phyloP scores from a whole-genome alignment of 2,329 filamentous ascomycete species.

The Teratosphaeriaceae sp. region DNA sequence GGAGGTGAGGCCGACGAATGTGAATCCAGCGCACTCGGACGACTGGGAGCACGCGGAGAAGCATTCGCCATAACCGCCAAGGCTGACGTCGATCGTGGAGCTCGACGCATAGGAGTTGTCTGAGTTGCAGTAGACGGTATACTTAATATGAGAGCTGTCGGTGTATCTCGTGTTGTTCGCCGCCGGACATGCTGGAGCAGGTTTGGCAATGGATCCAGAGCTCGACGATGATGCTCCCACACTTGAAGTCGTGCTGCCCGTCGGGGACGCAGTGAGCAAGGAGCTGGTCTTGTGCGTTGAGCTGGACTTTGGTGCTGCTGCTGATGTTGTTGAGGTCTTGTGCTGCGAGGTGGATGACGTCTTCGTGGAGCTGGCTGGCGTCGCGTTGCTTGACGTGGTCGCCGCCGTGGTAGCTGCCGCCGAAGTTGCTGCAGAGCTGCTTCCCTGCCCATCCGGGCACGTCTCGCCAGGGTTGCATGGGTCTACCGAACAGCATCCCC shows the following conservation, averaged over 20 bases:
- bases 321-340: not conserved
- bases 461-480: slow-evolving; percentile 17
- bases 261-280: not conserved
- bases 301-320: not conserved
- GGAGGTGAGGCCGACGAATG: slow-evolving; percentile 19
- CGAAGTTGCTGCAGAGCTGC: not conserved
- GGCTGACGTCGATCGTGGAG: slow-evolving; percentile 14
- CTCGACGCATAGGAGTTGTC: slow-evolving; percentile 20
- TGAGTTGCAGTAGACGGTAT: slow-evolving; percentile 22
- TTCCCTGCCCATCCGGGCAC: slow-evolving; percentile 11
- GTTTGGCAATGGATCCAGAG: not conserved
- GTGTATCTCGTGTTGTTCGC: slow-evolving; percentile 18
- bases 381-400: not conserved
- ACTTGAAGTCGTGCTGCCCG: not conserved
- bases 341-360: not conserved
- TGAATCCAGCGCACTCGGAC: slow-evolving; percentile 22
- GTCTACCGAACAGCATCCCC: slow-evolving; percentile 21
- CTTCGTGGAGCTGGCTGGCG: not conserved
- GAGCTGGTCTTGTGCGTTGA: not conserved
- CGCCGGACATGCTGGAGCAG: slow-evolving; percentile 18
- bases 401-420: not conserved
- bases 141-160: slow-evolving; percentile 19
- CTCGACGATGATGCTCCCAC: not conserved
- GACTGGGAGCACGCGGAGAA: slow-evolving; percentile 23
- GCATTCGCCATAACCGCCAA: slow-evolving; percentile 24